Base-by-base conservation (phyloP, 2,329 filamentous ascomycete genomes). In the Chaetomium sp. region DNA sequence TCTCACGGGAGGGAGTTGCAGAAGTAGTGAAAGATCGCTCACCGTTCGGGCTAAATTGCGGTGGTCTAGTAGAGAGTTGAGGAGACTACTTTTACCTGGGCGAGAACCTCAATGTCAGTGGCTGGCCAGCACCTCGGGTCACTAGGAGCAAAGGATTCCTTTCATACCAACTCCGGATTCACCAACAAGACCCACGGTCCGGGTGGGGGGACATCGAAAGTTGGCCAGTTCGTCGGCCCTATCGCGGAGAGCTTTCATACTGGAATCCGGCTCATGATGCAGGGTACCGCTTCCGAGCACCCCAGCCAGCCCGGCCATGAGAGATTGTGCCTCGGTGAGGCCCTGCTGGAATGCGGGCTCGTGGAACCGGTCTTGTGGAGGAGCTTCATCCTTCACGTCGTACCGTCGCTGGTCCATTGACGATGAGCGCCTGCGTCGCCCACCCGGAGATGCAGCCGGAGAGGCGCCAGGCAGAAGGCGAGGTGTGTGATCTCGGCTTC, bases 1-100 rank as follows among this genome's bases (percentile, higher is more conserved):
- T 10, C 5, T 50, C n/a, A 21, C 19, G 7, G n/a, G 47, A 4
- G 23, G 23, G n/a, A 23, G 47, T 50, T 49, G 45, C 45, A 49
- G 25, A 51, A 51, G 21, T 42, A 42, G 29, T 12, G 13, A 21
- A 12, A 23, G 5, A 19, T 58, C 49, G 70, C 79, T 75, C 72
- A 83, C 81, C 1, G 78, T 73, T 66, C 78, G 74, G 0, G 80
- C 80, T 1, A 84, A 72, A 0, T 70, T 73, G 1, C 67, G 57
- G 0, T 57, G 72, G 57, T 83, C 81, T 3, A 84, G 72, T 1
- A 83, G 72, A 0, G 79, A 82, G 67, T 83, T 83, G 19, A 83
- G 72, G 3, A 83, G 70, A 64, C 81, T 83, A 63, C 80, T 83
- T 72, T 83, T 83, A 0, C 81, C 81, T 53, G 27, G 23, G 13